Evolutionary conservation across 2,329 filamentous ascomycete species (phyloP), one percentile per base, ranked within the genome.

Genomic region (Parastagonospora avenae): DNA sequence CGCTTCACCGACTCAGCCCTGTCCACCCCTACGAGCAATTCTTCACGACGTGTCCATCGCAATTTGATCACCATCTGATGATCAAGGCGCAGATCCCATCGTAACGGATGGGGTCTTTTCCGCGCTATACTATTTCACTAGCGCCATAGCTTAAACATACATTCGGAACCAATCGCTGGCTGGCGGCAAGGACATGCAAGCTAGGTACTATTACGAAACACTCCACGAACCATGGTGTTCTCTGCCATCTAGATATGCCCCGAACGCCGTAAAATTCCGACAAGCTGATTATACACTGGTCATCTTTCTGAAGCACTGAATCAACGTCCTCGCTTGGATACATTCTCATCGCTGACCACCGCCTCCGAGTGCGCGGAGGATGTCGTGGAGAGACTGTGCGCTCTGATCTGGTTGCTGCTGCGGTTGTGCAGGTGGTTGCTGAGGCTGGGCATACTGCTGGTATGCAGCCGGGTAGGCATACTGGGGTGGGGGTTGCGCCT

Each of bases 381-480:
- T 71, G 45, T 71, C 70, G 36, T 71, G 63, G 9, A 71, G 44
- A 14, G 66, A 66, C 41, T 58, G 61, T 9, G 52, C 61, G 45
- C 55, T 52, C 32, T 71, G 69, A 19, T 58, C 63, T 38, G 46
- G 48, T 48, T 61, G 60, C 42, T 58, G 50, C 32, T 48, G 57
- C 2, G 57, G 42, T 8, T 65, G 59, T 1, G 62, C 52, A 12
- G 53, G 55, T 2, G 66, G 60, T 6, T 58, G 60, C 15, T 57
- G 48, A 19, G 52, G 60, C 46, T 63, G 63, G 14, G 50, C 43
- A 49, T 64, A 63, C 53, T 63, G 60, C 37, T 64, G 62, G 46
- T 68, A 64, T 32, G 53, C 55, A 32, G 68, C 65, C 35, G 54
- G 58, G 29, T 70, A 66, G 8, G 51, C 42, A 35, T 67, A 65